Evolutionary conservation across 78 protist genomes (phyloP).

Genomic region (Dictyostelium brefeldianum): DNA sequence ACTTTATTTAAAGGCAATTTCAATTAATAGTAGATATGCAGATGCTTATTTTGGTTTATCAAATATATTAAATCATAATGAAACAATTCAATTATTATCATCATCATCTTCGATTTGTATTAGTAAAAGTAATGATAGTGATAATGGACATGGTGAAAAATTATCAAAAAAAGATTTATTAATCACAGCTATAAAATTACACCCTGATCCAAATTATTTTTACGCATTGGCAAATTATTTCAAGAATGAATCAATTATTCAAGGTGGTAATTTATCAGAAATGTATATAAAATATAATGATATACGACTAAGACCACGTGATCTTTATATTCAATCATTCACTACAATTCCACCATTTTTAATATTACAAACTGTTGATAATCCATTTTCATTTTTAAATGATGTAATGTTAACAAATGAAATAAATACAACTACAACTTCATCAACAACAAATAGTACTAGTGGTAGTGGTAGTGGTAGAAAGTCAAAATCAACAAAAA

Average conservation of each 20-base stretch:
- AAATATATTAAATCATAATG: background rate
- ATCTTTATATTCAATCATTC: background rate
- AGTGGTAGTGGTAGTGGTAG: too few relatives aligned
- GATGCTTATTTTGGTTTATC: background rate
- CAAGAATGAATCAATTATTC: background rate
- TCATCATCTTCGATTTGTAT: background rate
- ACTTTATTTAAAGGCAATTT: conserved; percentile 1
- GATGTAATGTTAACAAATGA: background rate
- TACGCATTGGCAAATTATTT: background rate
- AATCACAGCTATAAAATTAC: background rate
- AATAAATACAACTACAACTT: background rate
- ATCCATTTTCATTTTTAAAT: conserved; percentile 2
- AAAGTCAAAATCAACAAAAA: background rate
- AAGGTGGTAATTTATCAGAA: background rate
- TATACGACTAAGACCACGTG: background rate
- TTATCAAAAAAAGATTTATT: background rate
- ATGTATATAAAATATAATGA: conserved; percentile 3
- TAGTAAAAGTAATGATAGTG: background rate
- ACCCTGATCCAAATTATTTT: conserved; percentile 1
- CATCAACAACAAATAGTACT: too few relatives aligned
- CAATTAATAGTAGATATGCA: background rate
- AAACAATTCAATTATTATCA: background rate
- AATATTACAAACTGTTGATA: conserved; percentile 1
- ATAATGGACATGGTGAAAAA: background rate
- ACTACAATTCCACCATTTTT: conserved; percentile 1